phyloP scores from a whole-genome alignment of 2,329 filamentous ascomycete species.

The Chaetoscypha palmicola region DNA sequence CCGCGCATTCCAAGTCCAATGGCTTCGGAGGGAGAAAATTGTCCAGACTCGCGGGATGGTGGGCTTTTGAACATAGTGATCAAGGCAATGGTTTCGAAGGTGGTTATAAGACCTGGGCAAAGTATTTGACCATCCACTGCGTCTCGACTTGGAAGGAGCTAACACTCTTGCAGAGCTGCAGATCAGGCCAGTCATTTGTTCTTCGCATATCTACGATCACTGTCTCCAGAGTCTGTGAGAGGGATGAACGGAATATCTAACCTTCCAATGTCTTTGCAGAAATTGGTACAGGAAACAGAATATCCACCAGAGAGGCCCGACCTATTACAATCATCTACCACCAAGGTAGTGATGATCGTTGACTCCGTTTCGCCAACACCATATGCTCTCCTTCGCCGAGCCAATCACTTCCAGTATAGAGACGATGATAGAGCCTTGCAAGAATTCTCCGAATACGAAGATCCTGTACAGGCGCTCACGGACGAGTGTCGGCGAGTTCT shows the following conservation, averaged over 20 bases:
- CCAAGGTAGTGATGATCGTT: constrained; percentile 94
- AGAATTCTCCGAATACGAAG: constrained; percentile 80
- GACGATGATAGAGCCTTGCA: constrained; percentile 81
- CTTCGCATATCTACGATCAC: constrained; percentile 89
- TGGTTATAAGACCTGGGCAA: constrained; percentile 83
- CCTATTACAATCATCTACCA: constrained; percentile 71
- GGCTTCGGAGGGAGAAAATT: constrained; percentile 89
- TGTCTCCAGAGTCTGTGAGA: constrained; percentile 68
- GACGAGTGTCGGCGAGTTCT: constrained; percentile 92
- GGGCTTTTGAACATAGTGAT: constrained; percentile 91
- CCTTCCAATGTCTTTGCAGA: constrained; percentile 84
- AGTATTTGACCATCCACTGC: constrained; percentile 44
- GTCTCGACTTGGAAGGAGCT: background rate
- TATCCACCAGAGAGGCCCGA: constrained; percentile 79
- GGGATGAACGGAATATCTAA: constrained; percentile 72
- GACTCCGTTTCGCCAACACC: constrained; percentile 91
- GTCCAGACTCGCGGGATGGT: constrained; percentile 94
- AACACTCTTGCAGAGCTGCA: constrained; percentile 56
- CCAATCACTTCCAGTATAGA: constrained; percentile 92
- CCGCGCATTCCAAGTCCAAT: constrained; percentile 88
- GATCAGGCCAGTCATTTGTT: constrained; percentile 96
- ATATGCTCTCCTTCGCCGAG: constrained; percentile 80
- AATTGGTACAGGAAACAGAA: constrained; percentile 83
- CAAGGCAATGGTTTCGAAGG: constrained; percentile 87
- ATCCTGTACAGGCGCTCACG: constrained; percentile 79